These are phyloP conservation scores for Tremella fuciformis DNA, from an alignment of 768 basidiomycete genomes.

Conservation along the genomic window DNA sequence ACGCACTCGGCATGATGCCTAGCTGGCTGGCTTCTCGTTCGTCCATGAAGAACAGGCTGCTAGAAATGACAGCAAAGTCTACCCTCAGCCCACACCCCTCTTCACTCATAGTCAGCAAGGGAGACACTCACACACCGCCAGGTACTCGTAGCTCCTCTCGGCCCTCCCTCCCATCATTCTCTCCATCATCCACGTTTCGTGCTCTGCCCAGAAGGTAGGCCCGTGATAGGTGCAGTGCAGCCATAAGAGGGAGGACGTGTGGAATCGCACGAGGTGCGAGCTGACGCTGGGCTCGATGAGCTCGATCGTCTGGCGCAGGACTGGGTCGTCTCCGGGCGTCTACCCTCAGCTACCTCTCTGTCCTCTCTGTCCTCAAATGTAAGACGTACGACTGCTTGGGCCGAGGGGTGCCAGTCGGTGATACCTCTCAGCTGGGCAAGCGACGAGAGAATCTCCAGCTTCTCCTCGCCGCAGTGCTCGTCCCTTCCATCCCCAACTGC, in stretches of 20 bases:
- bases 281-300: neutral
- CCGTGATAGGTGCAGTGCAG: constrained; percentile 24
- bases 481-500: no score
- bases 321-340: no score
- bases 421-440: no score
- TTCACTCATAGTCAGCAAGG: neutral
- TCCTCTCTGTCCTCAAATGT: no score
- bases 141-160: constrained; percentile 13
- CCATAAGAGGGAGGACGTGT: constrained; percentile 20
- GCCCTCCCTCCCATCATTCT: neutral
- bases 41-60: constrained; percentile 26
- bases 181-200: constrained; percentile 18
- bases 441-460: no score
- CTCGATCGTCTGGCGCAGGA: no score
- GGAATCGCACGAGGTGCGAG: constrained; percentile 12
- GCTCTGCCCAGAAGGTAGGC: constrained; percentile 20
- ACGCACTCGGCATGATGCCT: constrained; percentile 13
- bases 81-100: neutral
- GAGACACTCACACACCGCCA: constrained; percentile 17
- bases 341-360: no score
- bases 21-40: constrained; percentile 8
- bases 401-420: no score
- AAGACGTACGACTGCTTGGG: no score
- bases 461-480: no score
- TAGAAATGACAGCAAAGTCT: constrained; percentile 26